Evolutionary conservation across 768 basidiomycete species (phyloP).

Genomic region (Panaeolus cyanescens): DNA sequence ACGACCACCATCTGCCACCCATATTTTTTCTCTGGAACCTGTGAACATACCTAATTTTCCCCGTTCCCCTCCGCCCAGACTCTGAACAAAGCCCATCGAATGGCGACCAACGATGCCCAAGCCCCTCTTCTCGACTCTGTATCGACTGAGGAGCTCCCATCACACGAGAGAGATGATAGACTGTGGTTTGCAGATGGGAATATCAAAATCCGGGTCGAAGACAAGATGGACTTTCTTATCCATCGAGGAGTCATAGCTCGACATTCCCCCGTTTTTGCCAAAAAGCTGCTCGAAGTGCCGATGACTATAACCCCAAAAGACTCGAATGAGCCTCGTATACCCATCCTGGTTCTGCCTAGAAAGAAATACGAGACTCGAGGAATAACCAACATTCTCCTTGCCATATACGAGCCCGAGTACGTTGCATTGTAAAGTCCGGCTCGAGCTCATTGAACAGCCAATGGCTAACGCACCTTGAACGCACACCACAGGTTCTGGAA

Average conservation of each 20-base stretch:
- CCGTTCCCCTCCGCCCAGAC: neutral
- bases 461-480: too few species aligned
- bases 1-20: neutral
- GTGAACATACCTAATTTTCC: neutral
- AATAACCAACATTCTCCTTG: neutral
- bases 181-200: neutral
- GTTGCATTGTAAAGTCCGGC: neutral
- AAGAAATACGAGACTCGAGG: neutral
- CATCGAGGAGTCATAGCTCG: neutral
- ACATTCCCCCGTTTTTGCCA: neutral
- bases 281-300: neutral
- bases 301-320: neutral
- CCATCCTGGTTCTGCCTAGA: neutral
- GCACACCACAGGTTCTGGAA: neutral
- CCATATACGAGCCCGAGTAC: neutral
- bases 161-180: neutral
- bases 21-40: neutral
- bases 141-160: neutral
- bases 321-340: neutral
- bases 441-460: too few species aligned
- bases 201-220: neutral
- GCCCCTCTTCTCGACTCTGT: neutral
- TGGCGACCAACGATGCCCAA: neutral
- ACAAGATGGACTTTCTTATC: constrained; percentile 1
- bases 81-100: neutral